Conservation (phyloP, 352 stramenopile genomes). For the Pythium guiyangense region DNA sequence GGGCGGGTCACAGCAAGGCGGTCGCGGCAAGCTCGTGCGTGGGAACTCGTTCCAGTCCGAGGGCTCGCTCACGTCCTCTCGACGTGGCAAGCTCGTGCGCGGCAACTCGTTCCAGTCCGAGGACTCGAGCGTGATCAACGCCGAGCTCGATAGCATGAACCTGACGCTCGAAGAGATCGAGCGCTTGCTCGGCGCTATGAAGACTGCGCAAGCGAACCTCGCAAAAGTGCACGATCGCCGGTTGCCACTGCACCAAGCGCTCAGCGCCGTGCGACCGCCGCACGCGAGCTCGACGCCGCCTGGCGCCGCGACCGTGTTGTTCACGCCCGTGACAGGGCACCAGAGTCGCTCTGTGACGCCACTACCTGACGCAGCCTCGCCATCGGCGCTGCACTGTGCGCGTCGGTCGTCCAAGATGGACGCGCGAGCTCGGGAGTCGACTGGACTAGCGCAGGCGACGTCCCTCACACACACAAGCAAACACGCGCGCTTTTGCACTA, state of each 20-base stretch:
- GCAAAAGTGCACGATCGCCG: slow-evolving; percentile 35
- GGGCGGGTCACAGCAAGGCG: slow-evolving; percentile 7
- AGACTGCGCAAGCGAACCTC: slow-evolving; percentile 29
- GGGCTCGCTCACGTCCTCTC: background rate
- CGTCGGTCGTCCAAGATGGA: slow-evolving; percentile 4
- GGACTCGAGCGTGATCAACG: slow-evolving; percentile 32
- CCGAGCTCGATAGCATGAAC: slow-evolving; percentile 44
- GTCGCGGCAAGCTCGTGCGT: slow-evolving; percentile 17
- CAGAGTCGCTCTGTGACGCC: slow-evolving; percentile 1
- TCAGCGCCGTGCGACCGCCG: slow-evolving; percentile 12
- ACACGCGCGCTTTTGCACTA: too few relatives aligned
- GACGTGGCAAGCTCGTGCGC: slow-evolving; percentile 19
- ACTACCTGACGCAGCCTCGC: background rate
- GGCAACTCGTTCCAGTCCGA: slow-evolving; percentile 42
- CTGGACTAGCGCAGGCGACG: background rate
- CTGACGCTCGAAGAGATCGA: slow-evolving; percentile 38
- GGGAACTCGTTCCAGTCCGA: slow-evolving; percentile 33
- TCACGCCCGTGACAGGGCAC: slow-evolving; percentile 1
- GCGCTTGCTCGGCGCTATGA: slow-evolving; percentile 32
- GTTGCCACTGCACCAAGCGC: slow-evolving; percentile 34
- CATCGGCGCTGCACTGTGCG: background rate
- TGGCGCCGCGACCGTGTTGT: background rate
- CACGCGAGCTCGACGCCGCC: background rate
- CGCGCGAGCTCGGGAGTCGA: background rate
- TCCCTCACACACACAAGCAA: background rate